Conservation (phyloP, 805 yeast species). For the Candida insectalens region DNA sequence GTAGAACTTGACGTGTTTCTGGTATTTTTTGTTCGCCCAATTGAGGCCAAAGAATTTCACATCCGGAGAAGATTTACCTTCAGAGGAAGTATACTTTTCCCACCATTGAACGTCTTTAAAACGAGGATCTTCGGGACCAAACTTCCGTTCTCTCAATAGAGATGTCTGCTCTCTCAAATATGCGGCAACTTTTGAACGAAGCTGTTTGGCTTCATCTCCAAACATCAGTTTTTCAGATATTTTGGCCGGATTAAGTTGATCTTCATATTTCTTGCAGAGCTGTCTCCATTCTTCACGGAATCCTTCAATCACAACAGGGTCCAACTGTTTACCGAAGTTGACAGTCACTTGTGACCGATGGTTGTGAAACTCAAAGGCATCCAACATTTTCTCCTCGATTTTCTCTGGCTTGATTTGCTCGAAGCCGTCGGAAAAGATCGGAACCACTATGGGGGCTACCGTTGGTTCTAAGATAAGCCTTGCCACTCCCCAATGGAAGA, state of each 20-base stretch:
- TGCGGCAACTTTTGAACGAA: conserved; percentile 64
- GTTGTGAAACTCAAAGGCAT: conserved; percentile 36
- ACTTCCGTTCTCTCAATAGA: conserved; percentile 30
- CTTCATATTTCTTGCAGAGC: conserved; percentile 45
- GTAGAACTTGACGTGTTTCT: conserved; percentile 27
- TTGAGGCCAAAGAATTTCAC: conserved; percentile 67
- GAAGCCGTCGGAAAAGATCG: conserved; percentile 79
- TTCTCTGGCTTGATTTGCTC: conserved; percentile 82
- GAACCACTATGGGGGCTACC: conserved; percentile 76
- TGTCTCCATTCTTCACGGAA: conserved; percentile 66
- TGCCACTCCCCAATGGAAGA: conserved; percentile 93
- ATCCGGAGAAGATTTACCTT: conserved; percentile 60
- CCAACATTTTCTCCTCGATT: conserved; percentile 42
- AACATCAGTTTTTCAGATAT: conserved; percentile 49
- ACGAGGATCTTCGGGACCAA: conserved; percentile 57
- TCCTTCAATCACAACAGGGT: conserved; percentile 44
- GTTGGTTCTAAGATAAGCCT: conserved; percentile 77
- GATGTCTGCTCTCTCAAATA: conserved; percentile 57
- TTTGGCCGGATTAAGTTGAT: conserved; percentile 43
- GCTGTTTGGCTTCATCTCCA: conserved; percentile 54
- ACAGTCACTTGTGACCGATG: conserved; percentile 61
- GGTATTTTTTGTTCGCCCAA: conserved; percentile 74
- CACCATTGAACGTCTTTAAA: conserved; percentile 66
- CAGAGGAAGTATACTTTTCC: conserved; percentile 53
- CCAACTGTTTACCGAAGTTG: conserved; percentile 61